Percentiles rank a stretch among this genome's conserved stretches.
Evolutionary conservation across 441 rosid species (phyloP).

Genomic region (Hura crepitans): DNA sequence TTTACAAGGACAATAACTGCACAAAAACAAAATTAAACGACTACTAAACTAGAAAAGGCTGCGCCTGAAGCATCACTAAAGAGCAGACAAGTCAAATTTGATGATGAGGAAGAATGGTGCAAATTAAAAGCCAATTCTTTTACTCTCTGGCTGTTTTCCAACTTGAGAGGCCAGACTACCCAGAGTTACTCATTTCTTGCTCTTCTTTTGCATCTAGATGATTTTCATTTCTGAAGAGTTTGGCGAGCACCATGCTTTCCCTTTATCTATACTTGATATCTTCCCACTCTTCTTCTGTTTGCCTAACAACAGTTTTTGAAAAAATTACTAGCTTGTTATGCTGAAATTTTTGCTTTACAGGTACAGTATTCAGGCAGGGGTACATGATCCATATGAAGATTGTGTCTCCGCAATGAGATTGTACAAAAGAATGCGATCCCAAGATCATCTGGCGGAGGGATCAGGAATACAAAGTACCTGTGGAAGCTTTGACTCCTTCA

Average conservation of each 20-base stretch:
- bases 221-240: background rate
- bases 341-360: slow-evolving; percentile 30
- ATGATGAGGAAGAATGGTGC: too few species aligned
- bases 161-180: background rate
- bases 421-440: slow-evolving; percentile 59
- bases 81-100: too few species aligned
- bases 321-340: background rate
- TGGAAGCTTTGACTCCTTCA: slow-evolving; percentile 36
- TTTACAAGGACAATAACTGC: too few species aligned
- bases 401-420: slow-evolving; percentile 63
- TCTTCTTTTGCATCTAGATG: background rate
- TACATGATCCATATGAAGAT: slow-evolving; percentile 63
- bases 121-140: background rate
- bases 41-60: too few species aligned
- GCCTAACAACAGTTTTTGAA: background rate
- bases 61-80: too few species aligned
- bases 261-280: background rate
- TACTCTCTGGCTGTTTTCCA: background rate
- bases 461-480: slow-evolving; percentile 18
- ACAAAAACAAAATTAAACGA: too few species aligned
- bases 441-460: slow-evolving; percentile 37
- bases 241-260: background rate
- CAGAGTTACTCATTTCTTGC: background rate
- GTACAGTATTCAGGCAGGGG: slow-evolving; percentile 52
- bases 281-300: too few species aligned